Percentiles rank a stretch among this genome's conserved stretches.
Conservation (phyloP, 305 asterid species). For the Fraxinus nigra region DNA sequence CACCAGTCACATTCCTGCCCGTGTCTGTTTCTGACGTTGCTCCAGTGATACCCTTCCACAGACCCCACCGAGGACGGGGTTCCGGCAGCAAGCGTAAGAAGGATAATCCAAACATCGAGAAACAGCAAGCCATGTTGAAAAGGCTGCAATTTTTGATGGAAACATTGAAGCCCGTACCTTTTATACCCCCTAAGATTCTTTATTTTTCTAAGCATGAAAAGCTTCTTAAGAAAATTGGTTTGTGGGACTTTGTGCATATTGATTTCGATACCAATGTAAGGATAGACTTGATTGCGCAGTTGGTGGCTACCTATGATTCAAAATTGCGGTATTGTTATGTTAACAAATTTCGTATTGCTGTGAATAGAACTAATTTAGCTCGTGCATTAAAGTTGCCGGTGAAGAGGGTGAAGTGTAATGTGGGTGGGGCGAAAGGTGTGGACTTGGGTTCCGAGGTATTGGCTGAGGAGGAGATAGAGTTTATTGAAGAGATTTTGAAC, state of each 20-base stretch:
- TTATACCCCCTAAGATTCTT: constrained; percentile 37
- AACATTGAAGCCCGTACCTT: constrained; percentile 53
- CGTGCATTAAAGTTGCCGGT: constrained; percentile 52
- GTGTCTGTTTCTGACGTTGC: constrained; percentile 20
- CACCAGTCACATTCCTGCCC: constrained; percentile 25
- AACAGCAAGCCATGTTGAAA: constrained; percentile 33
- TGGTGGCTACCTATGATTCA: constrained; percentile 48
- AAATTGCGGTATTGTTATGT: constrained; percentile 43
- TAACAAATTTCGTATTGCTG: constrained; percentile 31
- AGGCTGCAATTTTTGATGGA: constrained; percentile 31
- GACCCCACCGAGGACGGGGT: constrained; percentile 23
- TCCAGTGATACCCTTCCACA: constrained; percentile 27
- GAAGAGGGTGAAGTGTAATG: constrained; percentile 47
- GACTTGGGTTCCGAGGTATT: constrained; percentile 42
- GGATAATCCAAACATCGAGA: constrained; percentile 27
- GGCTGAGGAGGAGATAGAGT: constrained; percentile 47
- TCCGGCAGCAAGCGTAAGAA: constrained; percentile 37
- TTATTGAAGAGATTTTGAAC: constrained; percentile 46
- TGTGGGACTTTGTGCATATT: constrained; percentile 68
- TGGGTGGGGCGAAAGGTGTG: constrained; percentile 33
- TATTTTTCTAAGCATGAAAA: constrained; percentile 45
- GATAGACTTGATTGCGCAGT: constrained; percentile 58
- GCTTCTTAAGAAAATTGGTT: constrained; percentile 49
- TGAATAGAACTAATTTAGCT: constrained; percentile 54
- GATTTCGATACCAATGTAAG: constrained; percentile 50